Evolutionary conservation across 1,139 yeast genomes (phyloP), one percentile per base, ranked within the genome.

Genomic region (Meyerozyma smithsonii): DNA sequence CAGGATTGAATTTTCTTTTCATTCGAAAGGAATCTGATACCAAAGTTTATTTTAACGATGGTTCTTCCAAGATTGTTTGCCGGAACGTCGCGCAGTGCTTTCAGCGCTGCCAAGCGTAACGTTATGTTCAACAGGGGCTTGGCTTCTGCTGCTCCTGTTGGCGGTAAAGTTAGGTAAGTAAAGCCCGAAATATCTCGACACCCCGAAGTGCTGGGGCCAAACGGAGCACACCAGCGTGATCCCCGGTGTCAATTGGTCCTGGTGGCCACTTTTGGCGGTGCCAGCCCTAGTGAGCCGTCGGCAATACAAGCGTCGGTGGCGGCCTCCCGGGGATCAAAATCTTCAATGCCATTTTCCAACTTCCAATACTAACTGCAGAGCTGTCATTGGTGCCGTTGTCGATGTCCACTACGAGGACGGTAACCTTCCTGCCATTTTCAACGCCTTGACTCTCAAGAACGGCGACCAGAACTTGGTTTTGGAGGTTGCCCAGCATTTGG

Each of bases 321-420:
- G 18, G 26, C 36, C 26, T n/a, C n/a, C n/a, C n/a, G n/a, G n/a
- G 26, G 36, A 40, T 35, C 39, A 28, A 38, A 41, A 38, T 35
- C 38, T 36, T 38, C 34, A 36, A 25, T 33, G 33, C 37, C 15
- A n/a, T 20, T n/a, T 19, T 15, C 26, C 16, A 24, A n/a, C 34
- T 19, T 25, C 34, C 37, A 37, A 32, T 21, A 15, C 35, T 25
- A 21, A 28, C 32, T 34, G 54, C 59, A 84, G 96, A 81, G 94
- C 97, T 64, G 97, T 90, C 66, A 90, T 90, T 73, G 98, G 98
- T 89, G 98, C 98, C 79, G 95, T 90, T 74, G 97, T 90, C 74
- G 97, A 92, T 73, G 97, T 92, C 63, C 96, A 90, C 72, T 92
- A 92, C 80, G 96, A 88, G 66, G 96, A 89, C 72, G 96, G 94